Evolutionary conservation across 1,284 basidiomycete species (phyloP), one percentile per base, ranked within the genome.

Genomic region (Pseudozyma tsukubaensis): DNA sequence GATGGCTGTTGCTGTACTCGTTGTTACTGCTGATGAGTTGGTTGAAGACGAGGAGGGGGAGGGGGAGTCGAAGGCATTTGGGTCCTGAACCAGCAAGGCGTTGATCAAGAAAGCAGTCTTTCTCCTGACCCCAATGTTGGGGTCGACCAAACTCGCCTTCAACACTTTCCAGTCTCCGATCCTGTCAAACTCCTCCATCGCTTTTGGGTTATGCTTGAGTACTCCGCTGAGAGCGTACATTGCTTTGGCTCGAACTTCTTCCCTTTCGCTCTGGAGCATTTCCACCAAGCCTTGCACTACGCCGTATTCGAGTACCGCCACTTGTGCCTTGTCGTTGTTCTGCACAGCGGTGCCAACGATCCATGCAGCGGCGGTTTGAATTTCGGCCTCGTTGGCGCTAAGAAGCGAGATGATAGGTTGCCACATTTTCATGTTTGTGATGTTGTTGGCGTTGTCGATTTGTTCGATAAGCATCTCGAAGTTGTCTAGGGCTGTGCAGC

Each of bases 381-480:
- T 89, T 40, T 62, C 39, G 11, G 87, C 87, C 29, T 89, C 88
- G 6, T 91, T 87, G 1, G 89, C 83, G 4, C 89, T 87, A 1
- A 95, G 85, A 10, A 97, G 87, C 5, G 84, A 81, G 43, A 95
- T 89, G 3, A 99, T 83, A 0, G 92, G 90, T 54, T 89, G 88
- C 95, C 96, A 98, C 86, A 99, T 90, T 67, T 91, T 89, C 78
- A 98, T 86, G 59, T 90, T 90, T 59, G 89, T 89, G 54, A 99
- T 88, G 86, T 98, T 91, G 83, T 94, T 97, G 3, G 96, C 95
- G 85, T 99, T 99, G 83, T 99, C 96, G 61, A 99, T 94, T 49
- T 90, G 89, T 84, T 98, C 94, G 72, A 97, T 89, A 29, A 98
- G 87, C 94, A 98, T 94, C 86, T 99, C 97, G 58, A 98, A 89